Evolutionary conservation across 2,329 filamentous ascomycete genomes (phyloP), one percentile per base, ranked within the genome.

Genomic region (Lachnellula cervina): DNA sequence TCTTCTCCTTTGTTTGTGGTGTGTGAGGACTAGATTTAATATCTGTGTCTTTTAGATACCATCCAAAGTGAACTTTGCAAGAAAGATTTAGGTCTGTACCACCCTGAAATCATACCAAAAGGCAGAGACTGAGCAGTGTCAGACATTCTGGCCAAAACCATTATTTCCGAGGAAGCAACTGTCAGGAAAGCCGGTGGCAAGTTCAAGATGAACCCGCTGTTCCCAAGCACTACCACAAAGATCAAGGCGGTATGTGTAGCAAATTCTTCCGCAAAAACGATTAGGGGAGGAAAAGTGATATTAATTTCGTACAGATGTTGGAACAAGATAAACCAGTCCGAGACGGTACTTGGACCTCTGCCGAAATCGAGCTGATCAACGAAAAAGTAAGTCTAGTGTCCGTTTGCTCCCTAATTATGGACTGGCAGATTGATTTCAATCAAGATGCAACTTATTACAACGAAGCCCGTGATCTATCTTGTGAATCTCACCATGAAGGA

Each of bases 401-500:
- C 28, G 2, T 32, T 38, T 13, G 23, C 35, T 16, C 49, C 21
- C 14, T 14, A 19, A 19, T n/a, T 32, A 14, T 32, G 11, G n/a
- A 5, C 16, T 45, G 3, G 3, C 2, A 28, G 3, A 34, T 49
- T 19, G 45, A 55, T 17, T 21, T 38, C 6, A 17, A 11, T 9
- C 3, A 28, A 63, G 63, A 61, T 66, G 40, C 70, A 71, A 53
- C 70, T 76, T 2, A 76, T 76, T 61, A 76, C 74, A 28, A 76
- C 74, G 14, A 76, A 76, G 64, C 74, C 74, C 11, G 65, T 65
- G 46, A 75, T 76, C 59, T 76, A 76, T 63, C 72, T 76, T 32
- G 73, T 76, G 52, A 76, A 76, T 62, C 55, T 76, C 52, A 74
- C 73, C 2, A 75, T 76, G 74, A 76, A 76, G 66, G 74, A 76